These are phyloP conservation scores for Botrytis sinoallii DNA, from an alignment of 2,329 filamentous ascomycete genomes.

Conservation along the genomic window DNA sequence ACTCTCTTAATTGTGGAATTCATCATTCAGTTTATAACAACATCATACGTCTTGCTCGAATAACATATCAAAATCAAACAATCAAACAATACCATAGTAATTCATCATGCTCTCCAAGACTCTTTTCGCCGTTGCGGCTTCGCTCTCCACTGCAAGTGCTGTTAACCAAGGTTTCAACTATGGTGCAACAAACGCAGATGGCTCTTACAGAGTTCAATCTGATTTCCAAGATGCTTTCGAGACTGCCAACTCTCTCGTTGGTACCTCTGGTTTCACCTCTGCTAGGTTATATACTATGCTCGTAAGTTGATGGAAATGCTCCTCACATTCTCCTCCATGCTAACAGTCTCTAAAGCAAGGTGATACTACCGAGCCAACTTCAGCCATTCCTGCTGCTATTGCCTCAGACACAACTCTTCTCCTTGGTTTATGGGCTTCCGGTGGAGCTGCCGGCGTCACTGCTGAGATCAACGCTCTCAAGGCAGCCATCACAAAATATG, in stretches of 20 bases:
- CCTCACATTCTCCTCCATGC: constrained; percentile 2
- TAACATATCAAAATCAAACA: constrained; percentile 9
- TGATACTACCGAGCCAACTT: constrained; percentile 61
- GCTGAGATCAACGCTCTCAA: constrained; percentile 74
- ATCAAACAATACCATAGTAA: constrained; percentile 17
- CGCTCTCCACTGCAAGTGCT: constrained; percentile 39
- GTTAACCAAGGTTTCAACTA: constrained; percentile 59
- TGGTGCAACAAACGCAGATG: constrained; percentile 65
- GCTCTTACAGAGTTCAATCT: constrained; percentile 55
- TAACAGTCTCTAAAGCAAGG: constrained; percentile 50
- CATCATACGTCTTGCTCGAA: not conserved
- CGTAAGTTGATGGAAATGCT: constrained; percentile 39
- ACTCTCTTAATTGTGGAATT: constrained; percentile 5
- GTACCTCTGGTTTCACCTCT: constrained; percentile 63
- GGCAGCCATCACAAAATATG: constrained; percentile 66
- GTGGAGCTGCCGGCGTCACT: constrained; percentile 57
- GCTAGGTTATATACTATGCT: constrained; percentile 69
- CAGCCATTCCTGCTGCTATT: constrained; percentile 79
- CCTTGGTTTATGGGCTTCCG: constrained; percentile 81
- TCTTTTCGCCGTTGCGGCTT: constrained; percentile 32
- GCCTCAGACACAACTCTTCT: constrained; percentile 74
- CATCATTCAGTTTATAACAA: not conserved
- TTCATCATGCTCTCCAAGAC: constrained; percentile 32
- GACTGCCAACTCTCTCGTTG: constrained; percentile 59
- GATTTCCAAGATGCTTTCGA: constrained; percentile 71